Evolutionary conservation across 129 eudicot species (phyloP), one percentile per base, ranked within the genome.

Genomic region (Flaveria brownii): DNA sequence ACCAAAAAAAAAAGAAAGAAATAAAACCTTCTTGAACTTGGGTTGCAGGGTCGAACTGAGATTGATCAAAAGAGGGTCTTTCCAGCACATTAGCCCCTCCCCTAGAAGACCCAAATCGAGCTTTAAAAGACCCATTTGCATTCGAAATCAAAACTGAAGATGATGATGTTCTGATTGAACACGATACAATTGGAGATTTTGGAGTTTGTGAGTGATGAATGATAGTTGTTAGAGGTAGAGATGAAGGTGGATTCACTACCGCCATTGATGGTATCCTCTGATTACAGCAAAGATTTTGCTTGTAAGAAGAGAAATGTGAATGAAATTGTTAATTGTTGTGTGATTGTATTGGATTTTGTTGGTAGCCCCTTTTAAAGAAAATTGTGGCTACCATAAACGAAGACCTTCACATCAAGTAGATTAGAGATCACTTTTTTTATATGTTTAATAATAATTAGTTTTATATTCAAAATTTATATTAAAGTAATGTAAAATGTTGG

Each of bases 1-100:
- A 15, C 69, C 41, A 36, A 36, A 70, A 4, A 33, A 43, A 41
- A 49, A 0, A 0, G 14, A 77, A 77, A 43, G 22, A 25, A 61
- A 68, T 23, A 28, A 18, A 45, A 85, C 88, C 88, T 85, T 81
- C 75, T 81, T 81, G 74, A 54, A 81, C 81, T 69, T 77, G 88
- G 45, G 88, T 76, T 20, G 82, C 78, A 41, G 88, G 88, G 57
- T 85, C 88, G 49, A 78, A 81, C 46, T 85, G 88, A 23, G 88
- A 85, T 49, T 81, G 88, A 57, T 85, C 88, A 52, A 85, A 85
- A 30, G 81, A 46, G 62, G 88, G 86, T 39, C 86, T 71, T 69
- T 85, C 88, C 51, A 85, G 70, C 57, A 85, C 83, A 46, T 65
- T 74, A 75, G 75, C 82, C 22, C 88, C 88, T 66, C 88, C 85